Conservation (phyloP, 1,139 yeast genomes). For the Diutina ranongensis region DNA sequence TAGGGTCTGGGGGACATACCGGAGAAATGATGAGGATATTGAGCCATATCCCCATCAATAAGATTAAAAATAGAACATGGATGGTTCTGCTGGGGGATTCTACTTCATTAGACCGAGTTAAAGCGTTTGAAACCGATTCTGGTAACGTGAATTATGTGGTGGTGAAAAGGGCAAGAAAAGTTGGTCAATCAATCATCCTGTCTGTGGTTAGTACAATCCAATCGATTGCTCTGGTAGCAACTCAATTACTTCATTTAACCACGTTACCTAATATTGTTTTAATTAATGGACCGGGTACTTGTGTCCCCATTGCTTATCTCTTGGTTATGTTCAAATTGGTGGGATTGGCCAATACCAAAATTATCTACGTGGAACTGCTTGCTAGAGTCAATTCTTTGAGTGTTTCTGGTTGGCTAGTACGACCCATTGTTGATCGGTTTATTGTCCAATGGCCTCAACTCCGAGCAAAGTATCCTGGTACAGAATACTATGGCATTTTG, state of each 20-base stretch:
- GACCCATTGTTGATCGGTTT: conserved; percentile 65
- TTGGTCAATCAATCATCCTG: conserved; percentile 48
- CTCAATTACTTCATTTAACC: conserved; percentile 11
- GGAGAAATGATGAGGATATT: conserved; percentile 83
- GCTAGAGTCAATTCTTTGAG: conserved; percentile 77
- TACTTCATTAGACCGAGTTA: conserved; percentile 42
- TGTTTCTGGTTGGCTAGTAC: conserved; percentile 58
- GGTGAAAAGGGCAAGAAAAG: conserved; percentile 66
- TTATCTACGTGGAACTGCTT: conserved; percentile 76
- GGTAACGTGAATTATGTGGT: conserved; percentile 15
- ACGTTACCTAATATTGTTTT: conserved; percentile 43
- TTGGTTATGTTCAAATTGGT: conserved; percentile 41
- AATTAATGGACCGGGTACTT: conserved; percentile 91
- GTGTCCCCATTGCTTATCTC: conserved; percentile 65
- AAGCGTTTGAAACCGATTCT: conserved; percentile 21
- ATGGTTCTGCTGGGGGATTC: conserved; percentile 45
- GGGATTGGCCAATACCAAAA: conserved; percentile 42
- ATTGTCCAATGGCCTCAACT: conserved; percentile 87
- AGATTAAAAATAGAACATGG: conserved; percentile 27
- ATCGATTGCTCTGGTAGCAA: conserved; percentile 19
- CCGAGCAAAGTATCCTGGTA: conserved; percentile 38
- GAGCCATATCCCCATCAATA: conserved; percentile 18
- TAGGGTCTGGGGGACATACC: conserved; percentile 90
- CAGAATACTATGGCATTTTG: conserved; percentile 70
- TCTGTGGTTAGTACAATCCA: conserved; percentile 41